Base-by-base conservation (phyloP, 2,329 filamentous ascomycete genomes). In the Trichoderma cornu-damae region DNA sequence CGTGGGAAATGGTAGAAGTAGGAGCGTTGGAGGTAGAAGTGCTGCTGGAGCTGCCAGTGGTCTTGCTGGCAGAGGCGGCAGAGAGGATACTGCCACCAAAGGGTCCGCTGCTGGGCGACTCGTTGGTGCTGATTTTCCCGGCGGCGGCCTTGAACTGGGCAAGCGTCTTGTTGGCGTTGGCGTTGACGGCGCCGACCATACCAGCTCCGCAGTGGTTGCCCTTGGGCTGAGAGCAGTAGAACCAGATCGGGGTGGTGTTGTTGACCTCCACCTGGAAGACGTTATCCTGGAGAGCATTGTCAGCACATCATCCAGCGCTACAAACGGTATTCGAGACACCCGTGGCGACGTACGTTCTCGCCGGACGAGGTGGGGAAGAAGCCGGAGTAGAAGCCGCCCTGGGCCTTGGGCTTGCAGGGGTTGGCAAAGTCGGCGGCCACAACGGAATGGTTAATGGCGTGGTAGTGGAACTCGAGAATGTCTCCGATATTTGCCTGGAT, bases 381-480 rank as follows among this genome's bases (percentile, higher is more conserved):
- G 26, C 49, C 47, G 5, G 60, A 63, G 57, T 34, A 62, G 60
- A 61, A 61, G 6, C 63, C 63, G 18, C 60, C 62, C 7, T 52
- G 18, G 7, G 58, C 7, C 22, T 59, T 52, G 14, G 78, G 77
- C 26, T 73, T 62, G 66, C 80, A 83, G 1, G 79, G 78, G 12
- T 74, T 70, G 57, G 70, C 70, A 63, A 80, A 81, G 40, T 75
- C 71, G 26, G 76, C 75, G 61, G 77, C 73, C 14, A 62, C 70
- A 38, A 81, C 71, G 26, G 72, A 74, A 72, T 80, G 79, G 66
- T 74, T 77, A 57, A 64, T 64, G 4, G 77, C 70, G 59, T 72
- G 72, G 71, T 76, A 81, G 61, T 77, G 74, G 68, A 75, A 82
- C 67, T 81, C 78, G 52, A 82, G 64, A 3, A 75, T 62, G 59